phyloP scores from a whole-genome alignment of 768 basidiomycete genomes.

The Mrakia frigida region DNA sequence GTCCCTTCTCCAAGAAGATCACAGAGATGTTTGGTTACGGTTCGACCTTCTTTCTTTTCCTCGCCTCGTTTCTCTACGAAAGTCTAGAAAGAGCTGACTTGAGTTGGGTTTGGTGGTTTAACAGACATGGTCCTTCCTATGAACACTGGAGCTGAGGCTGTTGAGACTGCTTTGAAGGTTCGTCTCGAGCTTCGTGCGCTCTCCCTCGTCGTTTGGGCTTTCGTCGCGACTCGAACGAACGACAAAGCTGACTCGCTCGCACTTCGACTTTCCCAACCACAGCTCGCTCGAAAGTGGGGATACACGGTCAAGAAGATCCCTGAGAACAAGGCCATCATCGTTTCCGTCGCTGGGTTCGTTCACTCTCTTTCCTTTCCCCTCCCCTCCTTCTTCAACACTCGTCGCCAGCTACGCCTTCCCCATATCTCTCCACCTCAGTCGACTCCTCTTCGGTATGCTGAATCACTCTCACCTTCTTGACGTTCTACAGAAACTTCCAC shows the following conservation, averaged over 20 bases:
- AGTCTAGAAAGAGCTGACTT: background rate
- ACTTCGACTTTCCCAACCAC: too few species aligned
- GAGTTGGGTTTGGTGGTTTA: too few species aligned
- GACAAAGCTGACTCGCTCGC: background rate
- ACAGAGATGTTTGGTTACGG: slow-evolving; percentile 78
- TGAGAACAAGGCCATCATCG: slow-evolving; percentile 74
- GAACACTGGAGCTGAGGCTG: slow-evolving; percentile 99
- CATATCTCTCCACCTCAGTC: background rate
- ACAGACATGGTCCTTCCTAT: slow-evolving; percentile 88
- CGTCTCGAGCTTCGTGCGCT: background rate
- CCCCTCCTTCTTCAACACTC: background rate
- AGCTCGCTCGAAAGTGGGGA: slow-evolving; percentile 90
- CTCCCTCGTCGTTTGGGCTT: background rate
- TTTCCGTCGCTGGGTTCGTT: slow-evolving; percentile 59
- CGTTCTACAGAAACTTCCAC: slow-evolving; percentile 69
- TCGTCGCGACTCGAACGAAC: background rate
- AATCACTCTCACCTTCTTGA: background rate
- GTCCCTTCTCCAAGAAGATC: slow-evolving; percentile 78
- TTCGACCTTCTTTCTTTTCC: background rate
- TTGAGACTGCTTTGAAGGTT: slow-evolving; percentile 85
- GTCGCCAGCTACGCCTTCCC: background rate
- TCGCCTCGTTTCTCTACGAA: background rate
- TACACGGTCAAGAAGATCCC: slow-evolving; percentile 79
- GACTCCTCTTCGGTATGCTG: background rate
- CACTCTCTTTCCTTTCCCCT: background rate